Evolutionary conservation across 345 rosid species (phyloP).

Genomic region (Camelina neglecta): DNA sequence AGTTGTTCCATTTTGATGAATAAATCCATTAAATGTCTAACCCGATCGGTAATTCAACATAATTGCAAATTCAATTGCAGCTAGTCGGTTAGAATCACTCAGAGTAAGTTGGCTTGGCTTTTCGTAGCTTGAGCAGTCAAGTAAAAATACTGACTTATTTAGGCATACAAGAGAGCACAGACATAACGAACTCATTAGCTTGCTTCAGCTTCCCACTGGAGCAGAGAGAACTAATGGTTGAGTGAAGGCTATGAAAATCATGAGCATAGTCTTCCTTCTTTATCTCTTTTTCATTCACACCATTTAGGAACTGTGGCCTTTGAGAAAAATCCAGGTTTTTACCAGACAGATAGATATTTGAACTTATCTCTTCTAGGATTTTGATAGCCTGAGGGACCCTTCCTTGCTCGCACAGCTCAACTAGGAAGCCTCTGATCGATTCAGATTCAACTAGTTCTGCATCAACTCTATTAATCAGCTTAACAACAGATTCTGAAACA

Average conservation of each 20-base stretch:
- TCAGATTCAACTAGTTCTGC: slow-evolving; percentile 81
- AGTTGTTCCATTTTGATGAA: too few relatives aligned
- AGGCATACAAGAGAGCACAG: slow-evolving; percentile 51
- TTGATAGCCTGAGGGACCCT: slow-evolving; percentile 55
- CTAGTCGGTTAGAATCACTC: background rate
- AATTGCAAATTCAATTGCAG: background rate
- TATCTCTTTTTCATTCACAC: slow-evolving; percentile 34
- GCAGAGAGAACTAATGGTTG: slow-evolving; percentile 65
- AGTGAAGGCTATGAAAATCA: slow-evolving; percentile 60
- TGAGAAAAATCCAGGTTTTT: slow-evolving; percentile 32
- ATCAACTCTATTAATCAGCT: slow-evolving; percentile 60
- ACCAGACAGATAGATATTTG: slow-evolving; percentile 44
- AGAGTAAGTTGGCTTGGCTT: background rate
- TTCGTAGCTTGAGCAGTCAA: slow-evolving; percentile 28
- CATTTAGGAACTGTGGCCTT: slow-evolving; percentile 27
- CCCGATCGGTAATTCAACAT: background rate
- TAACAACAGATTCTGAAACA: slow-evolving; percentile 58
- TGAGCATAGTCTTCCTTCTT: slow-evolving; percentile 36
- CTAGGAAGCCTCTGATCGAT: slow-evolving; percentile 63
- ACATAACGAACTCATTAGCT: slow-evolving; percentile 62
- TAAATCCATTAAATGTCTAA: background rate
- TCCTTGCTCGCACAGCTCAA: slow-evolving; percentile 64
- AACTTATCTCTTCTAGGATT: slow-evolving; percentile 47
- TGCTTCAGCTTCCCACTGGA: slow-evolving; percentile 63
- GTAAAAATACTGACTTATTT: slow-evolving; percentile 27